Conservation (phyloP, 176 grass and related monocot species). For the Dendrocalamus sinicus region DNA sequence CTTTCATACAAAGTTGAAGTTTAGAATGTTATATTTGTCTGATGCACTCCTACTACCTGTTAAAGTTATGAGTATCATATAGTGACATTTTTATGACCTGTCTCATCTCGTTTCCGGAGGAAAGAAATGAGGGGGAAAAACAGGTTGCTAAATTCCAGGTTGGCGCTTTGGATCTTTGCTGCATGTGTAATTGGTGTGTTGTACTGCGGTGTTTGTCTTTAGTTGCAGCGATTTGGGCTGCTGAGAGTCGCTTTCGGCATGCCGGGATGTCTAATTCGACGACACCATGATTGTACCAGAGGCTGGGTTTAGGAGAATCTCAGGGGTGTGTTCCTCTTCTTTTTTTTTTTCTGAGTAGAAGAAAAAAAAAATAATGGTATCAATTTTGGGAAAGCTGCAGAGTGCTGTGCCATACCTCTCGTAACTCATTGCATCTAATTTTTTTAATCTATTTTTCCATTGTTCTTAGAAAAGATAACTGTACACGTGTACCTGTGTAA, state of each 20-base stretch:
- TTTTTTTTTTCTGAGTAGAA: neutral
- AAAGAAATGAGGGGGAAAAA: neutral
- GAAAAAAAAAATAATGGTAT: neutral
- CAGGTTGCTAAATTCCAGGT: neutral
- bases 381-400: neutral
- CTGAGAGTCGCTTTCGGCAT: slow-evolving; percentile 28
- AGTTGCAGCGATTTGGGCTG: slow-evolving; percentile 6
- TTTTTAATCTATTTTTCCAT: neutral
- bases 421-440: neutral
- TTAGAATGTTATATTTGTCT: no score
- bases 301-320: slow-evolving; percentile 39
- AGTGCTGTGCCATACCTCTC: neutral
- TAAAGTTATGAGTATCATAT: neutral
- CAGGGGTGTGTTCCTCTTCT: neutral
- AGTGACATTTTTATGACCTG: neutral
- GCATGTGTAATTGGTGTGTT: neutral
- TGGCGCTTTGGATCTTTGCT: neutral
- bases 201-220: slow-evolving; percentile 32
- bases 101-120: neutral
- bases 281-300: slow-evolving; percentile 47
- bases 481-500: neutral
- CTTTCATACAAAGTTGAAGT: no score
- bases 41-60: no score
- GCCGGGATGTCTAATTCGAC: slow-evolving; percentile 14
- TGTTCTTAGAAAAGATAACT: neutral